Conservation (phyloP, 169 alveolate genomes). For the Plasmodium vivax region DNA sequence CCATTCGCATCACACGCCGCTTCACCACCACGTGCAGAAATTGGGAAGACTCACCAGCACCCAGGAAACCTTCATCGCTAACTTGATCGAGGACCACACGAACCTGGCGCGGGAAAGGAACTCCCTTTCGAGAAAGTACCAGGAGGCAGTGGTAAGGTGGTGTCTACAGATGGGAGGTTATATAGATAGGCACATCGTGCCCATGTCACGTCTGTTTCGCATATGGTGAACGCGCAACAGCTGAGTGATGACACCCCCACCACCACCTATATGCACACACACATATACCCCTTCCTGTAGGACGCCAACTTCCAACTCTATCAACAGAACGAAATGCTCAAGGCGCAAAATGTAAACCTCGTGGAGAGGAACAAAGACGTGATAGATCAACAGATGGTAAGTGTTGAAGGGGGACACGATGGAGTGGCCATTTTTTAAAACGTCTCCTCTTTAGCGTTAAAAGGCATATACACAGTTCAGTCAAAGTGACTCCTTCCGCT, state of each 20-base stretch:
- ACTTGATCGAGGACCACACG: slow-evolving; percentile 35
- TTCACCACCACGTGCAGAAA: slow-evolving; percentile 14
- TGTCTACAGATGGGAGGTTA: neutral
- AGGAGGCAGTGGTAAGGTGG: slow-evolving; percentile 65
- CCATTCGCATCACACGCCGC: neutral
- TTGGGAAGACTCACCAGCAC: slow-evolving; percentile 37
- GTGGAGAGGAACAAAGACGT: slow-evolving; percentile 61
- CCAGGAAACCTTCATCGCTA: slow-evolving; percentile 30
- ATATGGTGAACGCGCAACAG: neutral
- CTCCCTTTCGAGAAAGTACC: slow-evolving; percentile 29
- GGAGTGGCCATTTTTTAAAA: neutral
- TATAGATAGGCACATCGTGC: neutral
- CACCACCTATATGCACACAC: too few species aligned
- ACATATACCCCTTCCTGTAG: neutral
- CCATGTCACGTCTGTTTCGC: neutral
- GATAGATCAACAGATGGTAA: slow-evolving; percentile 37
- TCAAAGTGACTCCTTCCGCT: neutral
- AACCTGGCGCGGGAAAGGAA: slow-evolving; percentile 27
- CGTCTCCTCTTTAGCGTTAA: too few species aligned
- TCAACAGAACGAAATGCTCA: slow-evolving; percentile 73
- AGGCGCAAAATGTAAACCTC: slow-evolving; percentile 49
- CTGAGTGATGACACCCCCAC: neutral
- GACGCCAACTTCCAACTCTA: slow-evolving; percentile 65
- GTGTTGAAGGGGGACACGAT: neutral
- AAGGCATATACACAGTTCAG: neutral